Percentiles rank a stretch among this genome's conserved stretches.
These are phyloP conservation scores for Glebionis coronaria DNA, from an alignment of 129 eudicot species.

Conservation along the genomic window DNA sequence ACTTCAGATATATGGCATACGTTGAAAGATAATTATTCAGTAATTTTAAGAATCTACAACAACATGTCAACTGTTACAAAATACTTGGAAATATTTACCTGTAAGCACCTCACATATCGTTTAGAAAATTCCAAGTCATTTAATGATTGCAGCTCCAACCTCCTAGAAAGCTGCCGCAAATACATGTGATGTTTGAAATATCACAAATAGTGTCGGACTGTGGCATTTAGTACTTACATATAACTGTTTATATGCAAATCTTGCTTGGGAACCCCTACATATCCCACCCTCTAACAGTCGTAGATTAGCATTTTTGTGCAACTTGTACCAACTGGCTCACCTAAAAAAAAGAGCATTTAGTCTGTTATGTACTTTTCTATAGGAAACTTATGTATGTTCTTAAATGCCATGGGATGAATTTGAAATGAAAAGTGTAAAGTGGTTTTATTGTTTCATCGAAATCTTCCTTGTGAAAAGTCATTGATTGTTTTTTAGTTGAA, in stretches of 20 bases:
- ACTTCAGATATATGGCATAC: slow-evolving; percentile 84
- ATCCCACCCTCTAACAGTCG: slow-evolving; percentile 77
- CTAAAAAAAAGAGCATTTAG: slow-evolving; percentile 35
- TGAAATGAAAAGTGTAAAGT: too few species aligned
- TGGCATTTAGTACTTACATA: slow-evolving; percentile 46
- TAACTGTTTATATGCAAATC: slow-evolving; percentile 81
- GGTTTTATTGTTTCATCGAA: too few species aligned
- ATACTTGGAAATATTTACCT: slow-evolving; percentile 37
- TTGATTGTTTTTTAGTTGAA: too few species aligned
- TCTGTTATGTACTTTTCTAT: too few species aligned
- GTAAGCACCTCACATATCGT: slow-evolving; percentile 90
- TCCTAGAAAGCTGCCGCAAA: slow-evolving; percentile 74
- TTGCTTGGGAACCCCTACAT: slow-evolving; percentile 75
- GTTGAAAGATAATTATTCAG: background rate
- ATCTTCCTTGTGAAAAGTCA: too few species aligned
- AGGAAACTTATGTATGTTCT: too few species aligned
- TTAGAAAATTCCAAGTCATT: slow-evolving; percentile 90
- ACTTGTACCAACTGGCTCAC: slow-evolving; percentile 86
- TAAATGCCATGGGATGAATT: too few species aligned
- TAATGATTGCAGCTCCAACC: slow-evolving; percentile 82
- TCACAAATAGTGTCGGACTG: too few species aligned
- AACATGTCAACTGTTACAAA: background rate
- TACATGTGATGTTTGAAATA: background rate
- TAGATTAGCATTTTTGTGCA: slow-evolving; percentile 89
- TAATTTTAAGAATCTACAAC: slow-evolving; percentile 9